phyloP scores from a whole-genome alignment of 2,329 filamentous ascomycete species.

The Byssochlamys sp. region DNA sequence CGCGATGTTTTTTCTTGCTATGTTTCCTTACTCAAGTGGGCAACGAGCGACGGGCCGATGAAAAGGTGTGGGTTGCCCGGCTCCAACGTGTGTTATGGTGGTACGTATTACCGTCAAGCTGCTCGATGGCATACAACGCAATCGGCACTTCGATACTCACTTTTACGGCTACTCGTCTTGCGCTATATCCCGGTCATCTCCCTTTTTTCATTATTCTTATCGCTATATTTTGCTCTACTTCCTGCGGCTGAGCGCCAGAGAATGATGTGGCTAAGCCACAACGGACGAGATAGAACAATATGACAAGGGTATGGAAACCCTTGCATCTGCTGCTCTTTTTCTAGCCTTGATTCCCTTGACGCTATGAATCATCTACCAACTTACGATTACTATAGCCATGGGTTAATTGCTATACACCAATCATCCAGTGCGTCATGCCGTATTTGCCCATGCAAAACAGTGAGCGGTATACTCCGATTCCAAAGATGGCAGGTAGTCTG shows the following conservation, averaged over 20 bases:
- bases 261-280: neutral
- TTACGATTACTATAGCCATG: neutral
- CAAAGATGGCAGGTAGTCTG: neutral
- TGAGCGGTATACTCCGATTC: neutral
- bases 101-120: neutral
- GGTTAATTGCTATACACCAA: neutral
- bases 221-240: neutral
- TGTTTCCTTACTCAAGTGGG: slow-evolving; percentile 1
- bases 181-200: neutral
- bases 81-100: neutral
- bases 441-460: neutral
- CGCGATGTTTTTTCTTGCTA: neutral
- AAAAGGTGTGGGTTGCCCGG: neutral
- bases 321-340: neutral
- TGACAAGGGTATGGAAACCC: neutral
- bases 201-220: neutral
- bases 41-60: neutral
- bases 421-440: neutral
- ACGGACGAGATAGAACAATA: neutral
- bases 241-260: neutral
- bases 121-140: neutral
- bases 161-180: slow-evolving; percentile 1
- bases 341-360: neutral
- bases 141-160: neutral
- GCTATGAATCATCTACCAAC: neutral